Percentiles rank a stretch among this genome's conserved stretches.
These are phyloP conservation scores for Trifolium subterraneum DNA, from an alignment of 306 rosid species.

Conservation along the genomic window DNA sequence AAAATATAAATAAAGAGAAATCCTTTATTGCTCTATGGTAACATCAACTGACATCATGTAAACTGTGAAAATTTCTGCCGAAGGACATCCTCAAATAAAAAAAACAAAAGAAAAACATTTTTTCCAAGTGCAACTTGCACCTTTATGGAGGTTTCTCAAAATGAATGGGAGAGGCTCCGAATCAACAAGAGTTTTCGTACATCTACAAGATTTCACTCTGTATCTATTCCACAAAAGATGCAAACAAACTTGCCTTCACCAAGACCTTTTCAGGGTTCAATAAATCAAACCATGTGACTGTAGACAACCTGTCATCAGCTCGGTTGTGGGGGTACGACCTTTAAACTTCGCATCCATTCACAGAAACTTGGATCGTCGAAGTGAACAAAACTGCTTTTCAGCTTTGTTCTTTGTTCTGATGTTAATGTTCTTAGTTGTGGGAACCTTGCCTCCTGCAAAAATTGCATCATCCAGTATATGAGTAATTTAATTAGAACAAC, in stretches of 20 bases:
- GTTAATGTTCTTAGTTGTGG: constrained; percentile 80
- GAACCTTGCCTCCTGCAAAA: constrained; percentile 87
- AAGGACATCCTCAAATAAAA: neutral
- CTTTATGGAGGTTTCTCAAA: constrained; percentile 36
- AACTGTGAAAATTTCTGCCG: constrained; percentile 20
- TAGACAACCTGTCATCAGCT: constrained; percentile 44
- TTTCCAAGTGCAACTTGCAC: constrained; percentile 39
- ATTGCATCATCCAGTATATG: constrained; percentile 16
- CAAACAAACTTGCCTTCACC: constrained; percentile 45
- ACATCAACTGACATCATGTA: constrained; percentile 26
- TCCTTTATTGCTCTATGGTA: constrained; percentile 46
- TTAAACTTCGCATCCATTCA: constrained; percentile 91
- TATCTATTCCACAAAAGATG: constrained; percentile 24
- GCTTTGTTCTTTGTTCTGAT: constrained; percentile 76
- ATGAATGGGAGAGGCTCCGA: constrained; percentile 36
- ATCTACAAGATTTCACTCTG: constrained; percentile 34
- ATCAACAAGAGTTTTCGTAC: constrained; percentile 21
- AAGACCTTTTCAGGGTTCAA: constrained; percentile 34
- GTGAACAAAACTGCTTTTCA: constrained; percentile 89
- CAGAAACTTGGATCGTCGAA: constrained; percentile 95
- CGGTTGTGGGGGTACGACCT: constrained; percentile 87
- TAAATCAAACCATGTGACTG: constrained; percentile 30
- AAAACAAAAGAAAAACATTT: neutral
- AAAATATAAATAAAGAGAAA: constrained; percentile 40
- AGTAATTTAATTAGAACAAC: neutral